These are phyloP conservation scores for Penicillium soppii DNA, from an alignment of 495 filamentous ascomycete species.

Conservation along the genomic window DNA sequence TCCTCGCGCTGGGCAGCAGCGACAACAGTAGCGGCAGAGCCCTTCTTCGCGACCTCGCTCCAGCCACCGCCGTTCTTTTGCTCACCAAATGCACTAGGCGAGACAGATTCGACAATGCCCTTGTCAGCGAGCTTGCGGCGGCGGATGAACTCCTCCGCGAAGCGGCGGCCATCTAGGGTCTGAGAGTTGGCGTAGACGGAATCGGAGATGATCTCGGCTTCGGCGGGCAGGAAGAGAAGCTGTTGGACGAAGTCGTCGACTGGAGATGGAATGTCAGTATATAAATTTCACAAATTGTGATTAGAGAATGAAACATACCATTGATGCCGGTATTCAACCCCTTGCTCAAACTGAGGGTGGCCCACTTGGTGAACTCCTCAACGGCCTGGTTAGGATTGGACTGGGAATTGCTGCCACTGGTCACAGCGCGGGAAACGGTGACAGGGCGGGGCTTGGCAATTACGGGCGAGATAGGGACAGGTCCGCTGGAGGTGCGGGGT, in stretches of 20 bases:
- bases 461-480: slow-evolving; percentile 41
- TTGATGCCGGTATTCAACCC: slow-evolving; percentile 61
- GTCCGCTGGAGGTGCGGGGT: slow-evolving; percentile 56
- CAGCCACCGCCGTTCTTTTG: slow-evolving; percentile 67
- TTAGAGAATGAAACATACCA: slow-evolving; percentile 36
- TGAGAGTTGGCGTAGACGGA: slow-evolving; percentile 81
- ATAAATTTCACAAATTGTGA: not conserved
- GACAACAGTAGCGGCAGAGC: slow-evolving; percentile 33
- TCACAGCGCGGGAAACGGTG: slow-evolving; percentile 33
- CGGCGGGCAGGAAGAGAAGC: slow-evolving; percentile 71
- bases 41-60: slow-evolving; percentile 98
- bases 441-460: slow-evolving; percentile 29
- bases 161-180: slow-evolving; percentile 86
- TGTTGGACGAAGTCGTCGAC: slow-evolving; percentile 79
- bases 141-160: slow-evolving; percentile 90
- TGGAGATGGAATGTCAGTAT: slow-evolving; percentile 33
- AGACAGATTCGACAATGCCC: slow-evolving; percentile 66
- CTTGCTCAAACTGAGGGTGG: slow-evolving; percentile 66
- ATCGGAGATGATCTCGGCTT: slow-evolving; percentile 80
- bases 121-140: slow-evolving; percentile 90
- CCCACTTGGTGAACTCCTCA: slow-evolving; percentile 95
- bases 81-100: slow-evolving; percentile 42
- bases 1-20: slow-evolving; percentile 49
- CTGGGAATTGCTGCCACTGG: slow-evolving; percentile 30
- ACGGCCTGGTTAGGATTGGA: slow-evolving; percentile 57